Percentiles rank a stretch among this genome's conserved stretches.
These are phyloP conservation scores for Echites panduratus DNA, from an alignment of 257 asterid species.

Conservation along the genomic window DNA sequence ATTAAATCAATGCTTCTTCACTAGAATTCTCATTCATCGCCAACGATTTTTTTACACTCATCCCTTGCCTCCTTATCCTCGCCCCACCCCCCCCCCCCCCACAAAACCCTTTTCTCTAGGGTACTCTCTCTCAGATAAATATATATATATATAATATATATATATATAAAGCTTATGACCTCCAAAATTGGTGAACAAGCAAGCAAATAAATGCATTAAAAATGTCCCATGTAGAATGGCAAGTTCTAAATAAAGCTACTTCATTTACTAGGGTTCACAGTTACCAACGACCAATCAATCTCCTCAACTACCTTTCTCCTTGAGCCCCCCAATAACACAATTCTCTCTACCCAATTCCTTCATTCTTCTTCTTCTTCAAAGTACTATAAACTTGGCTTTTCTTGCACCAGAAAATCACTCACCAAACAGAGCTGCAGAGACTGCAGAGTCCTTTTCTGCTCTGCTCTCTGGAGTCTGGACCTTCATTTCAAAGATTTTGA, in stretches of 20 bases:
- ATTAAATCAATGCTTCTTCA: no score
- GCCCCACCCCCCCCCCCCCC: no score
- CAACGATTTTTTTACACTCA: no score
- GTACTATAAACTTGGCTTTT: no score
- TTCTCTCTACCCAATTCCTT: not conserved
- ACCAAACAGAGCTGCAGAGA: not conserved
- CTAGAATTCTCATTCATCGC: no score
- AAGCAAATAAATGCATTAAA: constrained; percentile 18
- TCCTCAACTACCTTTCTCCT: not conserved
- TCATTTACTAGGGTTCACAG: constrained; percentile 19
- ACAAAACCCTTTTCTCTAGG: no score
- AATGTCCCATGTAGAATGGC: not conserved
- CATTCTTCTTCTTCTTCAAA: not conserved
- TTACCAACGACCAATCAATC: not conserved
- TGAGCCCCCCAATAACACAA: not conserved
- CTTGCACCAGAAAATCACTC: not conserved
- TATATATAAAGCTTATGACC: no score
- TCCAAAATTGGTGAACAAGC: constrained; percentile 2
- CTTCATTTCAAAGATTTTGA: not conserved
- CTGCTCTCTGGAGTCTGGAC: not conserved
- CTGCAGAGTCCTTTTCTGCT: not conserved
- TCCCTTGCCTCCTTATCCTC: no score
- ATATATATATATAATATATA: no score
- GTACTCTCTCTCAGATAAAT: no score
- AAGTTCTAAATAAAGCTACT: not conserved